phyloP scores from a whole-genome alignment of 2,329 filamentous ascomycete species.

The Hypoxylon sp. region DNA sequence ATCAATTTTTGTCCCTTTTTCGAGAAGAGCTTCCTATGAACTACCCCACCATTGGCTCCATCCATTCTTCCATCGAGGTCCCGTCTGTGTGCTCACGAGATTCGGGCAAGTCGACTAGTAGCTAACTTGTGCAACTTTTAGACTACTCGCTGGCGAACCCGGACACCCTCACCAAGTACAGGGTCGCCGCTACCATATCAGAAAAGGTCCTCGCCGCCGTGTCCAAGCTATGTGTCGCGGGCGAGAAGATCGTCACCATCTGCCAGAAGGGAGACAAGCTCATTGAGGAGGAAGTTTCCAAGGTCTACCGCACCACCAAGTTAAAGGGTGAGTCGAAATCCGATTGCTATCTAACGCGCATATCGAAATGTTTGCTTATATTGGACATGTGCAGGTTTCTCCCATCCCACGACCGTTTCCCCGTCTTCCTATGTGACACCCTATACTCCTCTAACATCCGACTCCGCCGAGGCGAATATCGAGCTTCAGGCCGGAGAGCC shows the following conservation, averaged over 20 bases:
- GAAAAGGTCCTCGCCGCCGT: constrained; percentile 95
- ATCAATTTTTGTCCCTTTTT: constrained; percentile 25
- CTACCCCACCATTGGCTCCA: constrained; percentile 45
- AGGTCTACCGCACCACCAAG: constrained; percentile 99
- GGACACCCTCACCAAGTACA: constrained; percentile 98
- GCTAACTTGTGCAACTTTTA: constrained; percentile 58
- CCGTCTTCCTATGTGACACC: constrained; percentile 95
- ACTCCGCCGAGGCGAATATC: constrained; percentile 84
- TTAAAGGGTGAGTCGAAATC: constrained; percentile 80
- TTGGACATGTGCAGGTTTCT: constrained; percentile 73
- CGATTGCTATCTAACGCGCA: constrained; percentile 8
- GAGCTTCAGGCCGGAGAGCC: constrained; percentile 88
- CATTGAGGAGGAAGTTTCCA: constrained; percentile 90
- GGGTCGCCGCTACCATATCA: constrained; percentile 94
- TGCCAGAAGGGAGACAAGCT: constrained; percentile 97
- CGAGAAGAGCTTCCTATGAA: constrained; percentile 33
- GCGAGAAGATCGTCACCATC: constrained; percentile 92
- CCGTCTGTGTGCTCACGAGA: constrained; percentile 31
- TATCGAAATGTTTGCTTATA: constrained; percentile 42
- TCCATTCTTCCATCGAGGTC: constrained; percentile 29
- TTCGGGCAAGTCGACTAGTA: constrained; percentile 24
- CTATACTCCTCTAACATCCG: constrained; percentile 91
- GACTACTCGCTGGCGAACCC: constrained; percentile 93
- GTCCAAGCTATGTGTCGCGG: constrained; percentile 79
- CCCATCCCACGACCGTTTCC: constrained; percentile 95